Evolutionary conservation across 2,329 filamentous ascomycete species (phyloP).

Genomic region (Sarocladium strictum): DNA sequence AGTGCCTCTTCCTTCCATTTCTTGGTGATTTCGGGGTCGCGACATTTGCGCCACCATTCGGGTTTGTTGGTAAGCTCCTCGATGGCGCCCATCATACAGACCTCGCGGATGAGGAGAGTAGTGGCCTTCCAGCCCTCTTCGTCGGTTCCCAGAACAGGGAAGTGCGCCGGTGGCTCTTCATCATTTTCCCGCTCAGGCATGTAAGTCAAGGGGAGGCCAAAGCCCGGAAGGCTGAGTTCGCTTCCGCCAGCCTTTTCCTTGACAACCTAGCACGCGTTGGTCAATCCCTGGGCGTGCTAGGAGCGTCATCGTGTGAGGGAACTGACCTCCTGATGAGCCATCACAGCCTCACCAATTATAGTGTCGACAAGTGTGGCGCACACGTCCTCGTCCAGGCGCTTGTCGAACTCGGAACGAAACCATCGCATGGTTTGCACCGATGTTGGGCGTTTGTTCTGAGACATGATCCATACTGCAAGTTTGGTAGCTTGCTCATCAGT

Average conservation of each 20-base stretch:
- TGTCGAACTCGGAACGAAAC: neutral
- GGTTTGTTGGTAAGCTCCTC: slow-evolving; percentile 28
- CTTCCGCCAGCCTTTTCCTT: neutral
- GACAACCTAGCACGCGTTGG: neutral
- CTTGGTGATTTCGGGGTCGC: slow-evolving; percentile 17
- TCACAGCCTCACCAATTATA: neutral
- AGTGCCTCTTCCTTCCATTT: slow-evolving; percentile 25
- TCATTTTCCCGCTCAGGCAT: neutral
- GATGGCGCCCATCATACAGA: slow-evolving; percentile 26
- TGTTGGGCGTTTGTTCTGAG: neutral
- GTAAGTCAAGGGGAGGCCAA: slow-evolving; percentile 18
- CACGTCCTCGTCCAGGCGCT: neutral
- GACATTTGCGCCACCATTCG: slow-evolving; percentile 28
- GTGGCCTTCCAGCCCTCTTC: slow-evolving; percentile 17
- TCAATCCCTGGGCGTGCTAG: neutral
- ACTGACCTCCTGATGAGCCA: neutral
- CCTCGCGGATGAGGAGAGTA: slow-evolving; percentile 24
- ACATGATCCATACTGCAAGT: neutral
- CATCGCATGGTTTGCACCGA: neutral
- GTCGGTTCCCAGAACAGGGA: slow-evolving; percentile 17
- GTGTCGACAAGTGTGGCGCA: neutral
- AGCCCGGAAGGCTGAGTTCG: slow-evolving; percentile 17
- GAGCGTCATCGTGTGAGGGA: neutral
- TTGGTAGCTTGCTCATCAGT: neutral
- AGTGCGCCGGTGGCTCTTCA: slow-evolving; percentile 8